Evolutionary conservation across 192 early-diverging fungal genomes (phyloP).

Genomic region (Backusella parvicylindrica): DNA sequence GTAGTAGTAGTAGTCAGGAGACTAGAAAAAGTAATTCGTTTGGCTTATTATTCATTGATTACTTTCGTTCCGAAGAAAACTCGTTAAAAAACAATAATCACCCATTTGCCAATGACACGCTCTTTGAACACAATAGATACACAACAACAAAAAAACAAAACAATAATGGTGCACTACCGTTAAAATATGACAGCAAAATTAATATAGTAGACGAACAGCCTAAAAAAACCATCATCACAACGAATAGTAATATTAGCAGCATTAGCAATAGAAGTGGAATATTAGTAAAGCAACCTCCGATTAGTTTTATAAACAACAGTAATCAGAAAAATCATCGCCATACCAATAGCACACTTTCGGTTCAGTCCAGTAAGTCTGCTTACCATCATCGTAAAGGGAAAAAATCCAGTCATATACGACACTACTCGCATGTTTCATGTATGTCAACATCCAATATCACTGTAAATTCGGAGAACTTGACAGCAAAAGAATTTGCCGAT

Average conservation of each 20-base stretch:
- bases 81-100: not conserved
- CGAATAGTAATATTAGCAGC: not conserved
- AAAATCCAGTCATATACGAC: constrained; percentile 17
- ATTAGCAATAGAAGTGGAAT: not conserved
- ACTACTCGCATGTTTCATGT: constrained; percentile 27
- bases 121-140: constrained; percentile 11
- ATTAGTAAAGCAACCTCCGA: constrained; percentile 3
- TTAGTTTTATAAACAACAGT: not conserved
- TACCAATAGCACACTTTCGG: constrained; percentile 12
- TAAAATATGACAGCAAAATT: not conserved
- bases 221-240: not conserved
- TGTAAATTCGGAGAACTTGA: constrained; percentile 34
- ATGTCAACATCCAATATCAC: constrained; percentile 30
- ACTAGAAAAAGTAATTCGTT: not conserved
- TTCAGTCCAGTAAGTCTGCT: not conserved
- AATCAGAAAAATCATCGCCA: constrained; percentile 10
- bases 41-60: constrained; percentile 12
- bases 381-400: not conserved
- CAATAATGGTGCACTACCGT: not conserved
- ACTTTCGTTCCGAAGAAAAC: constrained; percentile 6
- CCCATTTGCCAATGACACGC: not conserved
- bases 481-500: constrained; percentile 39
- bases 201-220: not conserved
- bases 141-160: not conserved
- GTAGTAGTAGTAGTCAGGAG: not conserved